Percentiles rank a stretch among this genome's conserved stretches.
Evolutionary conservation across 495 filamentous ascomycete species (phyloP).

Genomic region (Talaromyces adpressus): DNA sequence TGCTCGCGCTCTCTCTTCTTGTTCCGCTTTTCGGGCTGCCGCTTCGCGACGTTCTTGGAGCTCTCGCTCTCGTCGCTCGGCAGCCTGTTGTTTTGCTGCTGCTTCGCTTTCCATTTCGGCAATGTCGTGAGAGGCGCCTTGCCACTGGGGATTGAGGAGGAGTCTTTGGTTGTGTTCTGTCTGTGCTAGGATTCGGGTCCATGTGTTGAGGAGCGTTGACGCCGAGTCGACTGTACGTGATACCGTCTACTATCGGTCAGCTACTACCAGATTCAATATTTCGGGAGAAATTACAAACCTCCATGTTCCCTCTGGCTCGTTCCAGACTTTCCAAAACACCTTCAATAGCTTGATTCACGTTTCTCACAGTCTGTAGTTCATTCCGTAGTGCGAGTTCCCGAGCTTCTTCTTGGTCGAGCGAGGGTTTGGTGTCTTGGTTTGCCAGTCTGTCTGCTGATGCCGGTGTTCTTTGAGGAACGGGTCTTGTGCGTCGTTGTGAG

Average conservation of each 20-base stretch:
- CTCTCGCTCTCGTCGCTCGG: conserved; percentile 65
- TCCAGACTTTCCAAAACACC: conserved; percentile 72
- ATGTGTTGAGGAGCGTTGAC: conserved; percentile 91
- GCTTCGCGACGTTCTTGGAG: conserved; percentile 70
- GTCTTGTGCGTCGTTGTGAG: conserved; percentile 35
- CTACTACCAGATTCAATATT: not conserved
- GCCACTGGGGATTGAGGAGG: conserved; percentile 82
- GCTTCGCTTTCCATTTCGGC: conserved; percentile 76
- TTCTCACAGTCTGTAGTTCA: conserved; percentile 75
- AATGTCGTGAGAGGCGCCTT: conserved; percentile 79
- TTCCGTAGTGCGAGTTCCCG: conserved; percentile 65
- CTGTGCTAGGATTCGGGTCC: conserved; percentile 91
- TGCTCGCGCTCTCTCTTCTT: conserved; percentile 55
- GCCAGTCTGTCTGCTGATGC: conserved; percentile 28
- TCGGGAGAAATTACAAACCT: conserved; percentile 43
- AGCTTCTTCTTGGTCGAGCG: conserved; percentile 59
- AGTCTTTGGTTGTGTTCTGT: conserved; percentile 95
- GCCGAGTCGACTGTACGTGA: conserved; percentile 77
- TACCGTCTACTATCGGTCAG: conserved; percentile 56
- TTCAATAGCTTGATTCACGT: conserved; percentile 83
- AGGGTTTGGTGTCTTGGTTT: conserved; percentile 42
- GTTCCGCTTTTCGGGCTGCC: conserved; percentile 59
- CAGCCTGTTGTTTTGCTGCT: conserved; percentile 59
- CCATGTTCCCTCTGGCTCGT: conserved; percentile 84
- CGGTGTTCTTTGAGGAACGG: conserved; percentile 12